phyloP scores from a whole-genome alignment of 345 rosid genomes.

The Gossypioides kirkii region DNA sequence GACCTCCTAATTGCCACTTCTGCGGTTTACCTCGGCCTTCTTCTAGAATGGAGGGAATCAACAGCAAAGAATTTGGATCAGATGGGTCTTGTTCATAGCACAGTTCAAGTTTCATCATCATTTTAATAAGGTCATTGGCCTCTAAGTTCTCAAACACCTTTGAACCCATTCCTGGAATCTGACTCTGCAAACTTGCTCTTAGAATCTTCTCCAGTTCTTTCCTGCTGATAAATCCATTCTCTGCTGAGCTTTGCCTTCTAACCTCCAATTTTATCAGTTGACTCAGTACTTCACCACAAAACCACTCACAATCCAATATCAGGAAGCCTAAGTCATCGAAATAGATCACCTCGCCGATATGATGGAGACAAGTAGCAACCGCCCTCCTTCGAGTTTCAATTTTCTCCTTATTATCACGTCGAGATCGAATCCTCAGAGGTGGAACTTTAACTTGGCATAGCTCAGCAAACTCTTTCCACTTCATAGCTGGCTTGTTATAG shows the following conservation, averaged over 20 bases:
- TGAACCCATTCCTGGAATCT: slow-evolving; percentile 84
- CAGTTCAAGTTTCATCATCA: slow-evolving; percentile 89
- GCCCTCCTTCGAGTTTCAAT: slow-evolving; percentile 70
- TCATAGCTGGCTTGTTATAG: slow-evolving; percentile 69
- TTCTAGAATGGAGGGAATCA: slow-evolving; percentile 90
- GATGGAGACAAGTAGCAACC: slow-evolving; percentile 88
- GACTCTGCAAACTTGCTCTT: slow-evolving; percentile 67
- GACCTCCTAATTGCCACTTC: slow-evolving; percentile 62
- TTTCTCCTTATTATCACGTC: slow-evolving; percentile 55
- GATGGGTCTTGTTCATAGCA: slow-evolving; percentile 79
- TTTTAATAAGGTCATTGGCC: slow-evolving; percentile 52
- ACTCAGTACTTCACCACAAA: slow-evolving; percentile 74
- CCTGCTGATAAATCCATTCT: slow-evolving; percentile 63
- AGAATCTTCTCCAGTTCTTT: slow-evolving; percentile 74
- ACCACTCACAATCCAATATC: slow-evolving; percentile 84
- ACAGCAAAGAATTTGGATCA: slow-evolving; percentile 54
- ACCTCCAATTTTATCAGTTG: slow-evolving; percentile 67
- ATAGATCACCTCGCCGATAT: slow-evolving; percentile 78
- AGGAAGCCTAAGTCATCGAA: slow-evolving; percentile 69
- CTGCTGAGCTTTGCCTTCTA: slow-evolving; percentile 49
- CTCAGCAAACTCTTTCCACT: slow-evolving; percentile 81
- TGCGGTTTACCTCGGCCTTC: slow-evolving; percentile 86
- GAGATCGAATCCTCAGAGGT: slow-evolving; percentile 62
- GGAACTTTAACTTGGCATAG: slow-evolving; percentile 87
- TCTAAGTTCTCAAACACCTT: slow-evolving; percentile 77